These are phyloP conservation scores for Teunomyces cretensis DNA, from an alignment of 805 yeast species.

Conservation along the genomic window DNA sequence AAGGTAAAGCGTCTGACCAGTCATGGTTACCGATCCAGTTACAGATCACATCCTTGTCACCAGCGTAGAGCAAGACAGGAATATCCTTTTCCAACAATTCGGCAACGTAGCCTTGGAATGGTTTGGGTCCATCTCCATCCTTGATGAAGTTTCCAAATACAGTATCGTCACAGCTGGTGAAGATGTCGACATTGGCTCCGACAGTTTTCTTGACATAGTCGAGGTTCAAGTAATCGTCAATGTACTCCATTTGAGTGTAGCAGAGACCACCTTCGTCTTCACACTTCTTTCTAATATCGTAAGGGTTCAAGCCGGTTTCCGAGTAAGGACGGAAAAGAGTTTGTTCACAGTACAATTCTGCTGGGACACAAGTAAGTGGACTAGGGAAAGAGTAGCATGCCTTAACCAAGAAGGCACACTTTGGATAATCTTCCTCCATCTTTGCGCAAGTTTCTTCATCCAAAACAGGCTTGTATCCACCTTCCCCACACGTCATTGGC, in stretches of 20 bases:
- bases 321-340: slow-evolving; percentile 28
- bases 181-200: slow-evolving; percentile 54
- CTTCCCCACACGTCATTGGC: slow-evolving; percentile 49
- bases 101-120: slow-evolving; percentile 64
- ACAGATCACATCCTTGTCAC: slow-evolving; percentile 47
- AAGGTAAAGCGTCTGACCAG: slow-evolving; percentile 29
- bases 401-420: slow-evolving; percentile 30
- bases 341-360: slow-evolving; percentile 30
- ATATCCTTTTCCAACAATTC: slow-evolving; percentile 37
- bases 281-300: slow-evolving; percentile 59
- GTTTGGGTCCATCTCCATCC: slow-evolving; percentile 67
- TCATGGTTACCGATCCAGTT: slow-evolving; percentile 47
- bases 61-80: slow-evolving; percentile 45
- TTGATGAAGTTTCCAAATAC: slow-evolving; percentile 50
- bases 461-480: slow-evolving; percentile 41
- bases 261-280: slow-evolving; percentile 50
- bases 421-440: slow-evolving; percentile 35
- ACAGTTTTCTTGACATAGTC: slow-evolving; percentile 53
- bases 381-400: slow-evolving; percentile 31
- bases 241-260: slow-evolving; percentile 49
- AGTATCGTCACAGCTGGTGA: slow-evolving; percentile 48
- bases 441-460: slow-evolving; percentile 30
- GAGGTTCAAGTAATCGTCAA: slow-evolving; percentile 53
- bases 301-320: slow-evolving; percentile 59
- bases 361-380: slow-evolving; percentile 43